Evolutionary conservation across 2,329 filamentous ascomycete genomes (phyloP), one percentile per base, ranked within the genome.

Genomic region (Nemania sp.): DNA sequence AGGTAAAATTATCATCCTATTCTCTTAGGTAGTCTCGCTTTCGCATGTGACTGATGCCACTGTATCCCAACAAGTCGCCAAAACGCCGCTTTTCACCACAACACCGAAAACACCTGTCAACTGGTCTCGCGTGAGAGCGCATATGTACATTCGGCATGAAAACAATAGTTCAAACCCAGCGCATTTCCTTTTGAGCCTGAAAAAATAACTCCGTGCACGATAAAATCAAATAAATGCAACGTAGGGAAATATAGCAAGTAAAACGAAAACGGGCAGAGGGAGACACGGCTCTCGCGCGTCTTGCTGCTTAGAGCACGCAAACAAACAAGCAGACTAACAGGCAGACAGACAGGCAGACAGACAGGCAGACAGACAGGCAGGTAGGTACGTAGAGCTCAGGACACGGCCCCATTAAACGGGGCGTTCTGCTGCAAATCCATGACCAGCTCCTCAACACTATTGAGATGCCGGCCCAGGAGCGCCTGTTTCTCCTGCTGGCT

Each of bases 371-470:
- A 33, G 6, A 15, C 17, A 41, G 22, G 24, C 17, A n/a, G 7
- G 43, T n/a, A 19, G 12, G 8, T 14, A 11, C 17, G 33, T 14
- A 3, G 2, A 12, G 52, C 82, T 49, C 34, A 59, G 57, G 74
- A 78, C 52, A 83, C 72, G 5, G 78, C 80, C 5, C 85, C 80
- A n/a, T 67, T 67, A n/a, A 70, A 70, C 70, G 90, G 88, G 41
- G 88, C 86, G 61, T 84, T 89, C 69, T 90, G 90, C 61, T 86
- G 84, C 64, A 97, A 74, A 71, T 97, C 91, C 69, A 89, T 85
- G 49, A 96, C 90, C 55, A 96, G 78, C 63, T 92, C 90, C 59
- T 92, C 89, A 22, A 95, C 90, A 66, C 89, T 94, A 70, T 81
- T 88, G 66, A 96, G 77, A 70, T 94, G 90, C 61, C 83, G 80